These are phyloP conservation scores for Pochonia chlamydosporia DNA, from an alignment of 2,329 filamentous ascomycete genomes.

Conservation along the genomic window DNA sequence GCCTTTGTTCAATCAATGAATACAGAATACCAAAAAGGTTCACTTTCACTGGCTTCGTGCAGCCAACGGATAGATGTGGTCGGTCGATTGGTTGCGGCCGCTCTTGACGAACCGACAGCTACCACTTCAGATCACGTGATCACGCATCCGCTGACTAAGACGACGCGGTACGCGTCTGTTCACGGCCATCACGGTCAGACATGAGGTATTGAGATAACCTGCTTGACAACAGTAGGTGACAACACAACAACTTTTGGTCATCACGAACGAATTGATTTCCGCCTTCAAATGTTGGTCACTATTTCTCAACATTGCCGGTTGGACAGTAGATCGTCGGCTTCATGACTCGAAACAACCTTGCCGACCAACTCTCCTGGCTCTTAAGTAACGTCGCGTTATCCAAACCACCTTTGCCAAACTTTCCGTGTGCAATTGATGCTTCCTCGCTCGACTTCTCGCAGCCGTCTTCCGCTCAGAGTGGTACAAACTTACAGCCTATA, in stretches of 20 bases:
- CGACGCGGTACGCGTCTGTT: constrained; percentile 24
- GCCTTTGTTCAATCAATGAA: no score
- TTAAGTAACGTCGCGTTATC: constrained; percentile 39
- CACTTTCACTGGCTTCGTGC: no score
- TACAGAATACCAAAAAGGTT: background rate
- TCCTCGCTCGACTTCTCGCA: constrained; percentile 19
- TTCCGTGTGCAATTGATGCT: constrained; percentile 25
- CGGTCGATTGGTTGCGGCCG: no score
- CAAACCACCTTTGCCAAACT: constrained; percentile 33
- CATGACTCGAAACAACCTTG: constrained; percentile 59
- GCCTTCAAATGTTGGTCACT: constrained; percentile 4
- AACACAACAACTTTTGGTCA: background rate
- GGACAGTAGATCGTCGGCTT: constrained; percentile 28
- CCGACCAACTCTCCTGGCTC: constrained; percentile 53
- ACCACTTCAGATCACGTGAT: constrained; percentile 11
- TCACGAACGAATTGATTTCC: background rate
- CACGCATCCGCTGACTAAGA: constrained; percentile 24
- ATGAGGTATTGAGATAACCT: background rate
- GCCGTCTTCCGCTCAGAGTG: constrained; percentile 15
- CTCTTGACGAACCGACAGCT: no score
- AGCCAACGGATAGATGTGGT: no score
- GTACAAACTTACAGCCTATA: background rate
- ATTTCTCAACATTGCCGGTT: background rate
- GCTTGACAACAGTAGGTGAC: background rate
- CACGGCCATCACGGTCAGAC: background rate